Evolutionary conservation across 495 filamentous ascomycete genomes (phyloP), one percentile per base, ranked within the genome.

Genomic region (Aspergillus biplanus): DNA sequence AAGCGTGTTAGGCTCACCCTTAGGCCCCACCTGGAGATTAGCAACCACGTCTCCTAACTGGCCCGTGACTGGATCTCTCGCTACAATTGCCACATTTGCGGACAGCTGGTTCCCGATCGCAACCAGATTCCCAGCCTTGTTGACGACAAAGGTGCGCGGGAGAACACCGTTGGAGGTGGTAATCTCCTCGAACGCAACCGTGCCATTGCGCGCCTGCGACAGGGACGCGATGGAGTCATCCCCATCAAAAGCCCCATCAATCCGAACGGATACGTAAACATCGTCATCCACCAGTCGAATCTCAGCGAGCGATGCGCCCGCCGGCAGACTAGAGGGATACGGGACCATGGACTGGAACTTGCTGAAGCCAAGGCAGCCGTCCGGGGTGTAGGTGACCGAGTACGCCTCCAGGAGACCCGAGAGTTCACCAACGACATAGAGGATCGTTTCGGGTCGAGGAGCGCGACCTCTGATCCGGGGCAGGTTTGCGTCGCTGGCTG

Each of bases 61-160:
- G 0, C 89, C 89, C 0, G 82, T 86, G 44, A 66, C 63, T 3
- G 73, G 72, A 72, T 90, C 82, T 12, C 89, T 74, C 69, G 78
- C 67, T 56, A 91, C 80, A 68, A 92, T 71, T 11, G 82, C 87
- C 6, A 90, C 85, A 48, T 81, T 83, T 33, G 80, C 77, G 58
- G 82, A 83, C 5, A 67, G 74, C 73, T 90, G 87, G 63, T 88
- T 77, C n/a, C 85, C 87, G 52, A 88, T 82, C 2, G 85, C 88
- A 4, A 87, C 78, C 50, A 87, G 69, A 65, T 80, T 81, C 1
- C 89, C 89, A 6, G 79, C 81, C 61, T 79, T 79, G 66, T 87
- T 91, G 65, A 92, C 75, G 37, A 81, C 84, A 70, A 92, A 86
- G 34, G 89, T 87, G 46, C 90, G 75, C 6, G 91, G 90, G 50